These are phyloP conservation scores for Prunus persica DNA, from an alignment of 306 rosid genomes.

Conservation along the genomic window DNA sequence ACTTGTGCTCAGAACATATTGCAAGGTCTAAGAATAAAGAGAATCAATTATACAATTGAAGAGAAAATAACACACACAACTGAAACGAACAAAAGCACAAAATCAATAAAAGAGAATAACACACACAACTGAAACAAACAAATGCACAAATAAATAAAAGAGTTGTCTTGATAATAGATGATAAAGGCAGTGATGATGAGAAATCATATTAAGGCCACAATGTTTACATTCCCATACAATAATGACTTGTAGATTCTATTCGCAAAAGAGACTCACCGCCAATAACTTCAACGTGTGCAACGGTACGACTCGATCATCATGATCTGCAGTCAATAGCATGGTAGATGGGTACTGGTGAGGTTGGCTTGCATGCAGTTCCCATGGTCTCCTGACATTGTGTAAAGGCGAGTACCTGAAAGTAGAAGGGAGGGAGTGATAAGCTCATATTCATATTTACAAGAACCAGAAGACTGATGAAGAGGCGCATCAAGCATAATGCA, in stretches of 20 bases:
- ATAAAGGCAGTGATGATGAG: background rate
- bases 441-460: background rate
- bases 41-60: background rate
- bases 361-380: constrained; percentile 55
- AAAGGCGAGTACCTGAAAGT: constrained; percentile 83
- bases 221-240: background rate
- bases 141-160: background rate
- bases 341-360: constrained; percentile 79
- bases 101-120: background rate
- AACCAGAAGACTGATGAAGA: background rate
- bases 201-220: background rate
- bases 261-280: constrained; percentile 59
- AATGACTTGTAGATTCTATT: background rate
- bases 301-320: constrained; percentile 96
- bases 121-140: too few relatives aligned
- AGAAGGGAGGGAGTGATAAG: background rate
- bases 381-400: constrained; percentile 87
- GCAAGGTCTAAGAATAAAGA: constrained; percentile 54
- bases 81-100: background rate
- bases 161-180: background rate
- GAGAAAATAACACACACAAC: background rate
- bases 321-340: constrained; percentile 95
- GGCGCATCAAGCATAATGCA: background rate
- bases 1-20: constrained; percentile 64
- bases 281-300: constrained; percentile 77